phyloP scores from a whole-genome alignment of 257 asterid genomes.

The Ophiorrhiza pumila region DNA sequence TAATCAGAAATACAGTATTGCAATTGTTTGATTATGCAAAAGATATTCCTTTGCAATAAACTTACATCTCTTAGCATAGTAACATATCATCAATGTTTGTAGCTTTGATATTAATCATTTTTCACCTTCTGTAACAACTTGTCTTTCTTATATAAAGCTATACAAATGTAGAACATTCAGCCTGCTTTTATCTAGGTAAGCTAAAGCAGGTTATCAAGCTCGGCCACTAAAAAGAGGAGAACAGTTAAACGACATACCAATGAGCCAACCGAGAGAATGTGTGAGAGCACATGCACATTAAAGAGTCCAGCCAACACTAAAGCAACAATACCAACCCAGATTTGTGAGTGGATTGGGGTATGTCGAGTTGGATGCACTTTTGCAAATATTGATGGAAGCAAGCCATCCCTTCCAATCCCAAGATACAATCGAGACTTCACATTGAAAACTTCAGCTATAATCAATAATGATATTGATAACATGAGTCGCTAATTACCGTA shows the following conservation, averaged over 20 bases:
- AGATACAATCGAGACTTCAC: constrained; percentile 87
- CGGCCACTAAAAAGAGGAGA: not conserved
- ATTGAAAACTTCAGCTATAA: constrained; percentile 17
- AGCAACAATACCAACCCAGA: constrained; percentile 92
- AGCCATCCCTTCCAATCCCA: constrained; percentile 96
- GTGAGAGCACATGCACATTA: constrained; percentile 79
- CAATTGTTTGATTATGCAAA: not conserved
- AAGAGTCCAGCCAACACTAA: constrained; percentile 75
- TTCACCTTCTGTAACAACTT: not conserved
- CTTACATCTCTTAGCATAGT: not conserved
- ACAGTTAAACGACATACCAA: constrained; percentile 53
- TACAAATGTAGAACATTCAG: not conserved
- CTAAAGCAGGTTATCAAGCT: not conserved
- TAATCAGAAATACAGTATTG: not conserved
- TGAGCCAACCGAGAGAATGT: constrained; percentile 90
- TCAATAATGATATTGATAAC: constrained; percentile 3
- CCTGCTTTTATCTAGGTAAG: constrained; percentile 7
- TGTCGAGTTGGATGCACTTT: constrained; percentile 71
- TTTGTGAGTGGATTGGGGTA: constrained; percentile 85
- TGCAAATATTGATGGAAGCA: constrained; percentile 70
- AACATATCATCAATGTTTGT: not conserved
- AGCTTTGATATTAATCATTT: not conserved
- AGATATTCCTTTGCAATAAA: not conserved
- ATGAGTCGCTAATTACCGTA: not conserved
- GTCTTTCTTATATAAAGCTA: not conserved